Percentiles rank a stretch among this genome's conserved stretches.
Conservation (phyloP, 306 rosid species). For the Quercus dentata region DNA sequence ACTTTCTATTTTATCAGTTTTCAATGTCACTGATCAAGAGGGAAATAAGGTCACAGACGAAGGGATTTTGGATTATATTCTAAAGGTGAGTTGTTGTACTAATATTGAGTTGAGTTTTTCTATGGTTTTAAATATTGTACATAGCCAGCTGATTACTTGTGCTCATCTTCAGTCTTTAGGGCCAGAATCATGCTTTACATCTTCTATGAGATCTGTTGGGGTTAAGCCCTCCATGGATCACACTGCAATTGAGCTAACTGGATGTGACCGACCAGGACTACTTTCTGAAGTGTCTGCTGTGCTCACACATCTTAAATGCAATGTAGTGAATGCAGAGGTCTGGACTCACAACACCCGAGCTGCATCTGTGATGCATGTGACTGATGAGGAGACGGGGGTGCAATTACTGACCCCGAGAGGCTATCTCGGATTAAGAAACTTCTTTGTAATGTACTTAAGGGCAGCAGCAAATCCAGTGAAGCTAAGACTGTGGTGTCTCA, state of each 20-base stretch:
- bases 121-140: conserved; percentile 1
- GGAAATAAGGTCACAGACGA: conserved; percentile 88
- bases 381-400: conserved; percentile 56
- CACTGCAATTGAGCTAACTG: conserved; percentile 80
- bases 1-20: conserved; percentile 47
- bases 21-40: conserved; percentile 88
- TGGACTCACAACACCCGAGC: conserved; percentile 94
- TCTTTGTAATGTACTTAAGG: conserved; percentile 83
- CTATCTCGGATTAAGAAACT: conserved; percentile 61
- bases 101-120: conserved; percentile 7
- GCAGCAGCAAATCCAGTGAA: conserved; percentile 62
- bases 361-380: conserved; percentile 79
- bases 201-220: conserved; percentile 75
- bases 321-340: conserved; percentile 75
- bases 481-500: conserved; percentile 80
- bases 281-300: conserved; percentile 91
- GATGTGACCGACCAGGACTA: conserved; percentile 85
- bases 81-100: conserved; percentile 44
- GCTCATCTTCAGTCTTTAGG: conserved; percentile 69
- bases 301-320: conserved; percentile 75
- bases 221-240: conserved; percentile 62
- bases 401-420: conserved; percentile 62
- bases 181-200: conserved; percentile 66
- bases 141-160: not conserved
- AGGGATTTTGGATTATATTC: conserved; percentile 71